Evolutionary conservation across 108 stramenopile genomes (phyloP).

Genomic region (Nannochloropsis gaditana): DNA sequence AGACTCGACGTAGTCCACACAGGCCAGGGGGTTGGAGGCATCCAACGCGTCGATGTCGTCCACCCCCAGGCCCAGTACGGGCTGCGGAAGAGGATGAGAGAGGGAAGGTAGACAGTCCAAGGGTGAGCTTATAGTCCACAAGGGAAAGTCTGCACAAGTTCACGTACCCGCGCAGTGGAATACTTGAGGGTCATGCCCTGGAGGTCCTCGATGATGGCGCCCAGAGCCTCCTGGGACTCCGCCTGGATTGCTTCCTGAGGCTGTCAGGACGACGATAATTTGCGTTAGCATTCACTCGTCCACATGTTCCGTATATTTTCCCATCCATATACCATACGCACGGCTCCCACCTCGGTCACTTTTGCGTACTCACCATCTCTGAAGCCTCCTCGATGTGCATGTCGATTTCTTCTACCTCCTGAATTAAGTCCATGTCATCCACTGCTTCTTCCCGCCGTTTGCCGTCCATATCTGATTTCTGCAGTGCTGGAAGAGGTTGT

Average conservation of each 20-base stretch:
- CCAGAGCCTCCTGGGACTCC: not conserved
- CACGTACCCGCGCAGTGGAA: not conserved
- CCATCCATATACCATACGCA: no score
- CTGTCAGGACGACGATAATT: not conserved
- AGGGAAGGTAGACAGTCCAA: not conserved
- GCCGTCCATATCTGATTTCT: not conserved
- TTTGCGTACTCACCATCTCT: not conserved
- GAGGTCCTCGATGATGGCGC: not conserved
- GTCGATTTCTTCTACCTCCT: conserved; percentile 7
- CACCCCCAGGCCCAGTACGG: conserved; percentile 41
- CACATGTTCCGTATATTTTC: no score
- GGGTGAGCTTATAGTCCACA: not conserved
- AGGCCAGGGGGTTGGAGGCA: conserved; percentile 82
- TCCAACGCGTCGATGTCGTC: conserved; percentile 92
- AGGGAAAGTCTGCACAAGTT: not conserved
- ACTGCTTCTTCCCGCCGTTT: not conserved
- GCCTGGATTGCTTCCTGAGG: not conserved
- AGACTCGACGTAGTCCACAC: conserved; percentile 84
- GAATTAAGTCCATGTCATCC: conserved; percentile 20
- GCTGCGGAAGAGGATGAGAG: not conserved
- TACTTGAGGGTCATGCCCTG: not conserved
- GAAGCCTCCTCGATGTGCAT: not conserved
- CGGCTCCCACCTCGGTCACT: not conserved
- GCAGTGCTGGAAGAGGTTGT: not conserved
- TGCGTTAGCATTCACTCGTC: no score